Evolutionary conservation across 2,329 filamentous ascomycete genomes (phyloP).

Genomic region (Bisporella sp.): DNA sequence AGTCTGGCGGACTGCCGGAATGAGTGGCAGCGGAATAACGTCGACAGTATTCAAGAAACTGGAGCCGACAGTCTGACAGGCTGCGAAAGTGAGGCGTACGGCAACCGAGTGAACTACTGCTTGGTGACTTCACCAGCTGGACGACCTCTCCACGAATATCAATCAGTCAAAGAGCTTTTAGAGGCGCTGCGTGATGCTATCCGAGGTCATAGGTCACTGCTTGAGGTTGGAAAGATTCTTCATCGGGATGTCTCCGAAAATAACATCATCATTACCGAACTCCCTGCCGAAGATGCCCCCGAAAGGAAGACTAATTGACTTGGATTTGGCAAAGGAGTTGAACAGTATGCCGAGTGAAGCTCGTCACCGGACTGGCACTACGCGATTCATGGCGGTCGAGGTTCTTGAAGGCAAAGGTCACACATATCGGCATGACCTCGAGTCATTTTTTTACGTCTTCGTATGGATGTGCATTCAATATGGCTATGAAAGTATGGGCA

Average conservation of each 20-base stretch:
- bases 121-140: constrained; percentile 27
- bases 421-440: no score
- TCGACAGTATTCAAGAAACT: constrained; percentile 13
- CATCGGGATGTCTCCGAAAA: constrained; percentile 30
- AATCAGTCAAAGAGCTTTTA: constrained; percentile 27
- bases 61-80: constrained; percentile 6
- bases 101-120: constrained; percentile 26
- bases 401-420: no score
- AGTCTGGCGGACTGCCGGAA: constrained; percentile 15
- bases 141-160: constrained; percentile 23
- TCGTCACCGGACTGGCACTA: no score
- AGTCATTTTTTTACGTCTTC: no score
- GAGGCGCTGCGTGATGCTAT: constrained; percentile 29
- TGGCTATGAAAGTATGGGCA: no score
- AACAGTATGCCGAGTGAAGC: no score
- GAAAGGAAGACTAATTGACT: constrained; percentile 10
- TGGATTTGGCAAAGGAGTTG: background rate
- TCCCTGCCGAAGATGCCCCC: constrained; percentile 1
- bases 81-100: constrained; percentile 13
- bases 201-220: constrained; percentile 29
- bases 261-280: constrained; percentile 30
- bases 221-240: constrained; percentile 27
- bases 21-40: constrained; percentile 14
- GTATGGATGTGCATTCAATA: no score
- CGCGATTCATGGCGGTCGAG: no score